Base-by-base conservation (phyloP, 495 filamentous ascomycete genomes). In the Podospora anserina region DNA sequence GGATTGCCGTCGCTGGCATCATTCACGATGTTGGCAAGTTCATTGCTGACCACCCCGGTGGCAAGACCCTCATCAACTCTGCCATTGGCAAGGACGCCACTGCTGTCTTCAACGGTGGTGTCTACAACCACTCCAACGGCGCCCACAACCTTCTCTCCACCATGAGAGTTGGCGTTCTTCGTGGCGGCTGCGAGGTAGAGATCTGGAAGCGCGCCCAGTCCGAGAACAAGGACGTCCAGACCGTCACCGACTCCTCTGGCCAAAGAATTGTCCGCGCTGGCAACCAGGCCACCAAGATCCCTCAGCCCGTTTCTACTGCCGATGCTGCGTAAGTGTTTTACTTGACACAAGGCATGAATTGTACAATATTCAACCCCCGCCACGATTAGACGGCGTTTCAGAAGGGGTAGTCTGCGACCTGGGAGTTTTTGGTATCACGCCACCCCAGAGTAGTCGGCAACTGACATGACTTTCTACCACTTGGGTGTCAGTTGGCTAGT, bases 41-140 rank as follows among this genome's bases (percentile, higher is more conserved):
- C 85, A 93, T 97, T 84, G 92, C 93, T 80, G 92, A 96, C 74
- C 95, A 99, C 83, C 95, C 95, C 28, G 95, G 95, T 86, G 95
- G 95, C 77, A 94, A 94, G 85, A 91, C 93, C 61, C 90, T 99
- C 82, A 97, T 99, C 86, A 88, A 82, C 69, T 93, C 91, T 23
- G 94, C 90, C 60, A 88, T 99, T 58, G 95, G 95, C 82, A 99
- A 99, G 85, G 95, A 99, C 74, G 95, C 95, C 65, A 97, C 95
- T 15, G 93, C 94, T 75, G 96, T 97, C 84, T 99, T 99, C 89
- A 99, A 99, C 85, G 95, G 95, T 70, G 95, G 95, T 82, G 91
- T 99, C 68, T 99, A 99, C 84, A 91, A 92, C 78, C 95, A 99
- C 86, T 94, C 91, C 74, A 99, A 99, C 82, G 95, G 92, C 65